Evolutionary conservation across 768 basidiomycete species (phyloP).

Genomic region (Tylopilus sp.): DNA sequence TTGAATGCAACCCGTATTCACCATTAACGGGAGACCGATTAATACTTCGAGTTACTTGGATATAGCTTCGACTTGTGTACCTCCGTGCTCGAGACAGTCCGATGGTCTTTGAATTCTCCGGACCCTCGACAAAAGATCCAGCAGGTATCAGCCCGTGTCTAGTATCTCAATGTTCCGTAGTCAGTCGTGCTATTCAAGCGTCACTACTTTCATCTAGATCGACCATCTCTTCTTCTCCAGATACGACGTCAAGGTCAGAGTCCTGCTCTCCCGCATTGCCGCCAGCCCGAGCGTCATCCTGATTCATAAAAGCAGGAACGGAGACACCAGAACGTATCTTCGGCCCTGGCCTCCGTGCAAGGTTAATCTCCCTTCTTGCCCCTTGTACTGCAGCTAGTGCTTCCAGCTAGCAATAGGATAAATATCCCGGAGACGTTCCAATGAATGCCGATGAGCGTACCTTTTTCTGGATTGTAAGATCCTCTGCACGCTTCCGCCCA

Average conservation of each 20-base stretch:
- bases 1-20: too few species aligned
- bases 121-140: too few species aligned
- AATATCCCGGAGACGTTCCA: background rate
- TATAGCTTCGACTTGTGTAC: too few species aligned
- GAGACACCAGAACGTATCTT: slow-evolving; percentile 61
- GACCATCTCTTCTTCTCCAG: slow-evolving; percentile 15
- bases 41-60: too few species aligned
- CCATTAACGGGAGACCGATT: too few species aligned
- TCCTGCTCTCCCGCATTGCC: background rate
- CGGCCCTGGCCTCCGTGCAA: slow-evolving; percentile 64
- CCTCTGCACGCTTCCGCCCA: slow-evolving; percentile 41
- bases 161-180: too few species aligned
- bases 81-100: too few species aligned
- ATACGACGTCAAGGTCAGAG: slow-evolving; percentile 13
- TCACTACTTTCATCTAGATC: slow-evolving; percentile 25
- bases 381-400: slow-evolving; percentile 50
- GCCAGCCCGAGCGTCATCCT: background rate
- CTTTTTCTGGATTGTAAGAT: slow-evolving; percentile 52
- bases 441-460: slow-evolving; percentile 32
- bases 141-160: too few species aligned
- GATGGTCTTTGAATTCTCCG: too few species aligned
- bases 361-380: slow-evolving; percentile 48
- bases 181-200: background rate
- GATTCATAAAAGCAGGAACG: slow-evolving; percentile 32
- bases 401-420: slow-evolving; percentile 42